Evolutionary conservation across 371 early-diverging fungal species (phyloP), one percentile per base, ranked within the genome.

Genomic region (Mucor irregularis): DNA sequence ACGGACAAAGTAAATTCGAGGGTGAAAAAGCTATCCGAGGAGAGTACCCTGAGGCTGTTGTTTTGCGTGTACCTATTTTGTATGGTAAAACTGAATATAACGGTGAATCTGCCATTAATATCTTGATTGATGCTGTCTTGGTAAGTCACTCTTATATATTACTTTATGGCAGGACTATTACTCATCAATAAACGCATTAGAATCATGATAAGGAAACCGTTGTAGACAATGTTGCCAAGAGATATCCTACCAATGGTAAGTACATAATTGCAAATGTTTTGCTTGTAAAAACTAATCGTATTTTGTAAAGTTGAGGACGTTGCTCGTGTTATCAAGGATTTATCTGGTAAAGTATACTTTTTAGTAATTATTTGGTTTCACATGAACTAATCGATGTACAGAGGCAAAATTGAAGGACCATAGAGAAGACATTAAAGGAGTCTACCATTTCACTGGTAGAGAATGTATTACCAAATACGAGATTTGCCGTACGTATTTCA

Each of bases 231-330:
- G 75, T 76, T 34, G 83, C 83, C 29, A 53, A 62, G 8, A 82
- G 95, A 29, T 94, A 84, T 64, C 95, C 95, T 21, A 92, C 93
- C 22, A 85, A 91, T 62, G 86, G 83, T 81, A 85, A 62, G 17
- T 28, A 26, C 8, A 24, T 22, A 22, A 8, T 9, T 13, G 37
- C 16, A 24, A 56, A 49, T 16, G 38, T n/a, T n/a, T n/a, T n/a
- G n/a, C n/a, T n/a, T 14, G 33, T 21, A 35, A 38, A 13, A 29
- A 37, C 17, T 39, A 37, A 24, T 24, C 19, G 25, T 39, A 44
- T 26, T 17, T 26, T 56, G n/a, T 28, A 25, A 42, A 85, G 85
- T 86, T 11, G 74, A 73, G 8, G 90, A 90, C 56, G 81, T 88
- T 34, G 89, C 83, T 7, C 74, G 85, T 28, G 89, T 88, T 6